phyloP scores from a whole-genome alignment of 345 rosid genomes.

The Erucastrum elatum region DNA sequence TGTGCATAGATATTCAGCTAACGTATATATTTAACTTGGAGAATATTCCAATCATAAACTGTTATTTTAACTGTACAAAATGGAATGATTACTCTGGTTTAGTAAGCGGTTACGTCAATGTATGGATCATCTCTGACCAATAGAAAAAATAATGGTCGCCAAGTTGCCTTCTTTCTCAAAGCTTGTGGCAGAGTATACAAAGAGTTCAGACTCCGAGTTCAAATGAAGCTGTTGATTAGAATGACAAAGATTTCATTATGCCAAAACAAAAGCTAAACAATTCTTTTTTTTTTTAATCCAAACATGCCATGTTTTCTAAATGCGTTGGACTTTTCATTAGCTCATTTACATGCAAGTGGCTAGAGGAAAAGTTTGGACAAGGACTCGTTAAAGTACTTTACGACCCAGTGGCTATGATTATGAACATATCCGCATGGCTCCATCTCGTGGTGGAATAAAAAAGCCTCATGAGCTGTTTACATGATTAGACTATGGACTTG shows the following conservation, averaged over 20 bases:
- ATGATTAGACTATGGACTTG: too few relatives aligned
- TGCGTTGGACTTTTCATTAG: too few relatives aligned
- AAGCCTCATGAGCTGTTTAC: too few relatives aligned
- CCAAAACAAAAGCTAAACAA: not conserved
- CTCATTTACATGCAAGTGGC: too few relatives aligned
- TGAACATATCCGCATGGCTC: too few relatives aligned
- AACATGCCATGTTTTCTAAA: too few relatives aligned
- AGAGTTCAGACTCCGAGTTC: constrained; percentile 44
- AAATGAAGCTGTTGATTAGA: not conserved
- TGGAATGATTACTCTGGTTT: not conserved
- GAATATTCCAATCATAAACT: not conserved
- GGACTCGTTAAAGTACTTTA: too few relatives aligned
- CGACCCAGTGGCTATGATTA: too few relatives aligned
- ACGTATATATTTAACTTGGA: not conserved
- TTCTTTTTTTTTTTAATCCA: too few relatives aligned
- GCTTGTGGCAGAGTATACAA: constrained; percentile 59
- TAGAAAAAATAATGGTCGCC: not conserved
- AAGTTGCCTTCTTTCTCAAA: constrained; percentile 63
- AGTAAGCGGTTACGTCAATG: too few relatives aligned
- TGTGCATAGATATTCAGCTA: constrained; percentile 1
- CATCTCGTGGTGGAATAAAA: too few relatives aligned
- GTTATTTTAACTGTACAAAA: not conserved
- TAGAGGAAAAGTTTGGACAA: too few relatives aligned
- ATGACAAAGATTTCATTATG: not conserved
- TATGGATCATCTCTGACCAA: not conserved